Evolutionary conservation across 257 asterid species (phyloP), one percentile per base, ranked within the genome.

Genomic region (Thymus quinquecostatus): DNA sequence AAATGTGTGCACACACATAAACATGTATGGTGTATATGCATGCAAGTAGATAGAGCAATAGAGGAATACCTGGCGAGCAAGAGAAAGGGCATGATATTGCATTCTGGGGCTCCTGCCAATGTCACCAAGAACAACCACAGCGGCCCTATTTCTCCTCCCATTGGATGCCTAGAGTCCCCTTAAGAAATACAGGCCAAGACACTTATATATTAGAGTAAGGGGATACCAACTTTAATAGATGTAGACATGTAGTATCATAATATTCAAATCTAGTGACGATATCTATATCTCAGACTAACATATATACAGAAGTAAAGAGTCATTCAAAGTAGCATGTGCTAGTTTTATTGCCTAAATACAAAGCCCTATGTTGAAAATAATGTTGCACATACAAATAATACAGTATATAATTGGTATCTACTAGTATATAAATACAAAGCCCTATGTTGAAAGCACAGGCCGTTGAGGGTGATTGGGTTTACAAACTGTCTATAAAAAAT

Each of bases 41-140:
- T 36, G 41, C 13, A 69, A 8, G 41, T 44, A 34, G 60, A 58
- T 48, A 50, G 21, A 21, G 21, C 21, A 21, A 21, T 21, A 21
- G 63, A 69, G 1, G 58, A 62, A 34, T 71, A 91, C 99, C 97
- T 89, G 97, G 13, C 84, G 89, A 64, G 97, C 92, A 70, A 94
- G 96, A 48, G 99, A 94, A 64, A 94, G 97, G 4, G 97, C 96
- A 45, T 94, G 99, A 74, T 89, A 94, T 69, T 94, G 99, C 99
- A 94, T 91, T 9, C 99, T 84, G 9, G 97, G 99, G 80, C 99
- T 91, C 47, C 97, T 96, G 21, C 99, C 99, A 7, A 94, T 84
- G 80, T 94, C 99, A 0, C 99, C 99, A 12, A 94, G 97, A 70
- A 94, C 99, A 66, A 94, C 96, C 64, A 94, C 89, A 0, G 97